Percentiles rank a stretch among this genome's conserved stretches.
phyloP scores from a whole-genome alignment of 306 rosid genomes.

The Acmispon strigosus region DNA sequence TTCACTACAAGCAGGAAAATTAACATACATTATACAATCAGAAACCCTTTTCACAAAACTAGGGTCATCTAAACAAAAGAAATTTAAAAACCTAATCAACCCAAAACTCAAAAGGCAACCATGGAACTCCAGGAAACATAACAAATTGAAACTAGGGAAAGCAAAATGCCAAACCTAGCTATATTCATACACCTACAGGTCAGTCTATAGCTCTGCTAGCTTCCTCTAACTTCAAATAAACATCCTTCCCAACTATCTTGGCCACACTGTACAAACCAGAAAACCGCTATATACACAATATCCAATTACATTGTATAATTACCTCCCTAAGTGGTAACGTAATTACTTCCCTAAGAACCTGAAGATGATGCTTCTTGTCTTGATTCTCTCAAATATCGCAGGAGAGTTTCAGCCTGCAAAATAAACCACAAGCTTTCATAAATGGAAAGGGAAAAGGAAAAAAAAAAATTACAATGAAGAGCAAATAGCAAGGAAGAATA shows the following conservation, averaged over 20 bases:
- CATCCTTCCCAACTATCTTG: constrained; percentile 37
- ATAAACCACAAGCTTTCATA: constrained; percentile 16
- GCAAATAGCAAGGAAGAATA: neutral
- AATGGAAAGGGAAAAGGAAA: neutral
- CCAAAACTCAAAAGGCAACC: constrained; percentile 45
- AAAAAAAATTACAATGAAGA: too few species aligned
- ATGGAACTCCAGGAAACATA: constrained; percentile 29
- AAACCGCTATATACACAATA: constrained; percentile 42
- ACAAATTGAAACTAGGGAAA: constrained; percentile 23
- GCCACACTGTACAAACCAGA: constrained; percentile 80
- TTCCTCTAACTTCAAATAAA: constrained; percentile 43
- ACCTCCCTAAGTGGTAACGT: constrained; percentile 37
- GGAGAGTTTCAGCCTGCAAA: constrained; percentile 93
- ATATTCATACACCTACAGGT: constrained; percentile 55
- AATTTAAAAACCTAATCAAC: constrained; percentile 40
- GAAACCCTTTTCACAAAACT: constrained; percentile 35
- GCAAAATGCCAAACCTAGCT: constrained; percentile 51
- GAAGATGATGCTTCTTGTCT: constrained; percentile 87
- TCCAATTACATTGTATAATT: constrained; percentile 42
- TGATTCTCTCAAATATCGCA: constrained; percentile 87
- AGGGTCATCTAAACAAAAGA: constrained; percentile 42
- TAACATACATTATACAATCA: constrained; percentile 33
- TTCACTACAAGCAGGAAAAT: constrained; percentile 19
- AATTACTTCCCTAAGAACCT: constrained; percentile 37
- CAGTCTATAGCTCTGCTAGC: constrained; percentile 46